A percentile compares a stretch with the other conserved stretches of the same genome.
Conservation (phyloP, 2,329 filamentous ascomycete genomes). For the Byssothecium circinans region DNA sequence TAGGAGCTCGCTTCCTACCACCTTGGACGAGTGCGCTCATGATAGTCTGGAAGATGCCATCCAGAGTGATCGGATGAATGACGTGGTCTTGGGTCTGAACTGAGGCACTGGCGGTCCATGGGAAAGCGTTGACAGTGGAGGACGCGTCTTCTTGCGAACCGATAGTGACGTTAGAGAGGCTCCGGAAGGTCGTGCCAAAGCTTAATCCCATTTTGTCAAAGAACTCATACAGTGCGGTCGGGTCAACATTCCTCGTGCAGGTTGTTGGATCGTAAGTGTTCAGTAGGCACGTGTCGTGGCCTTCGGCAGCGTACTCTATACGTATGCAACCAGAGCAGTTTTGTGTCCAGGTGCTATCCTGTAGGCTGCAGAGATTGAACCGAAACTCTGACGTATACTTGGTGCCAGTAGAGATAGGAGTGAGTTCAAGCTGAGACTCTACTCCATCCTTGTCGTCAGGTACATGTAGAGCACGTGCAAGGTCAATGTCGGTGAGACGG, state of each 20-base stretch:
- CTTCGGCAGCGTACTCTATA: background rate
- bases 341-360: background rate
- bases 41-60: constrained; percentile 6
- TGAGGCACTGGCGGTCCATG: background rate
- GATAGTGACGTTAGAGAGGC: background rate
- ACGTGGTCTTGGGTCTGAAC: background rate
- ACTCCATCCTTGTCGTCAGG: background rate
- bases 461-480: background rate
- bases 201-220: background rate
- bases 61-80: constrained; percentile 9
- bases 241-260: background rate
- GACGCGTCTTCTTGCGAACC: background rate
- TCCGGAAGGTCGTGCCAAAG: background rate
- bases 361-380: background rate
- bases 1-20: background rate
- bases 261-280: background rate
- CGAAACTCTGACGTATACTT: background rate
- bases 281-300: background rate
- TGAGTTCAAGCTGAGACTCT: background rate
- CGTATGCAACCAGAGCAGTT: background rate
- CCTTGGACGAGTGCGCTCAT: constrained; percentile 1
- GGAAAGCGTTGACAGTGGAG: background rate
- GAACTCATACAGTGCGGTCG: background rate
- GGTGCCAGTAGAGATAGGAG: background rate
- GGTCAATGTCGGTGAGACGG: background rate